Evolutionary conservation across 148 eudicot genomes (phyloP).

Genomic region (Amaranthus cruentus): DNA sequence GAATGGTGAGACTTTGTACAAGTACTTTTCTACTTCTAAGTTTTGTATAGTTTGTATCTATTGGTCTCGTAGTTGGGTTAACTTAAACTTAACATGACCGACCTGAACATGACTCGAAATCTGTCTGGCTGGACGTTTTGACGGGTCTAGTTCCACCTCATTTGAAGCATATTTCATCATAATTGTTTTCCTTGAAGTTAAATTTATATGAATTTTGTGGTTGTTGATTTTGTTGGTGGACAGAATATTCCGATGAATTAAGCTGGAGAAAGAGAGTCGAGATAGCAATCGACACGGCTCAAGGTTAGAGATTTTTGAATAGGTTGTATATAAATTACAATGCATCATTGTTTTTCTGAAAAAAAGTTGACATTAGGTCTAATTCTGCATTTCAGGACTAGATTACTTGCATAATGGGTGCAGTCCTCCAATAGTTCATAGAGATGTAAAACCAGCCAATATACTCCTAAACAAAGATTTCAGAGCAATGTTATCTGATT

Average conservation of each 20-base stretch:
- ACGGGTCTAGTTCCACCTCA: not conserved
- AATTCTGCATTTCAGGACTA: conserved; percentile 27
- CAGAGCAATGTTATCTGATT: conserved; percentile 41
- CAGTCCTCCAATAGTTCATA: conserved; percentile 39
- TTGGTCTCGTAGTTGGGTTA: too few species aligned
- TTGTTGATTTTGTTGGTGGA: conserved; percentile 2
- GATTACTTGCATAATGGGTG: conserved; percentile 45
- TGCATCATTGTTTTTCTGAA: not conserved
- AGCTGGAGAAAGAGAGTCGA: conserved; percentile 45
- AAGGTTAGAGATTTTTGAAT: conserved; percentile 24
- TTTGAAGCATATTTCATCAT: not conserved
- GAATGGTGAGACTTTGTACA: conserved; percentile 19
- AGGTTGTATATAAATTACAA: not conserved
- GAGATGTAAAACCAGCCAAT: conserved; percentile 42
- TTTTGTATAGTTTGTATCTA: too few species aligned
- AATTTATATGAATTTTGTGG: not conserved
- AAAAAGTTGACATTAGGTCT: not conserved
- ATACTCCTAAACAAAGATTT: conserved; percentile 30
- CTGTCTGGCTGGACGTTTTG: not conserved
- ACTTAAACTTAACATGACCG: too few species aligned
- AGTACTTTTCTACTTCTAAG: too few species aligned
- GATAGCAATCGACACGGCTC: conserved; percentile 41
- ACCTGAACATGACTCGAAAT: too few species aligned
- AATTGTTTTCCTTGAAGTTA: not conserved
- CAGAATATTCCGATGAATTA: conserved; percentile 21